A percentile compares a stretch with the other conserved stretches of the same genome.
These are phyloP conservation scores for Penicillium steckii DNA, from an alignment of 495 filamentous ascomycete species.

Conservation along the genomic window DNA sequence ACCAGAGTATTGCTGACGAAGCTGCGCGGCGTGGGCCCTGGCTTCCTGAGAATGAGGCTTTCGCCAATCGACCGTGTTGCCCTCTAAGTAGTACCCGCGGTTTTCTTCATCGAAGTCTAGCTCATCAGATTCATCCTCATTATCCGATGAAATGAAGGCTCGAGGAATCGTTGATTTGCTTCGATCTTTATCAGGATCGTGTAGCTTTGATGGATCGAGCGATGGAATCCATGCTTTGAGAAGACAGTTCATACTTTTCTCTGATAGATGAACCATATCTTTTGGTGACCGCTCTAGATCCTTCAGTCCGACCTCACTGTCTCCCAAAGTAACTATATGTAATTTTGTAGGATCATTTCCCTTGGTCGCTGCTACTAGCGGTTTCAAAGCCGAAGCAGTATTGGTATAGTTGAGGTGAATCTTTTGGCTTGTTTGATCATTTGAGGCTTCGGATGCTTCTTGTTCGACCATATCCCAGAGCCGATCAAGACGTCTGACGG, in stretches of 20 bases:
- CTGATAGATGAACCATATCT: slow-evolving; percentile 38
- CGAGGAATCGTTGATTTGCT: slow-evolving; percentile 3
- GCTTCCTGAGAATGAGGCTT: slow-evolving; percentile 36
- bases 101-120: slow-evolving; percentile 25
- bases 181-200: slow-evolving; percentile 1
- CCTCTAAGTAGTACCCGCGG: slow-evolving; percentile 40
- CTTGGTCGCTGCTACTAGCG: slow-evolving; percentile 11
- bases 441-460: slow-evolving; percentile 31
- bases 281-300: slow-evolving; percentile 38
- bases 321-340: slow-evolving; percentile 25
- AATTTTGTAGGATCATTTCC: slow-evolving; percentile 28
- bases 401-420: slow-evolving; percentile 22
- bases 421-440: slow-evolving; percentile 26
- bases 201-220: slow-evolving; percentile 5
- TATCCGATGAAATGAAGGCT: slow-evolving; percentile 21
- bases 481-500: slow-evolving; percentile 37
- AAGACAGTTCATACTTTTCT: slow-evolving; percentile 36
- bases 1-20: slow-evolving; percentile 28
- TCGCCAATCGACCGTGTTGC: slow-evolving; percentile 30
- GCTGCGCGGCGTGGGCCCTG: slow-evolving; percentile 21
- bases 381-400: slow-evolving; percentile 12
- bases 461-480: slow-evolving; percentile 40
- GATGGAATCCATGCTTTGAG: slow-evolving; percentile 34
- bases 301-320: slow-evolving; percentile 35
- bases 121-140: slow-evolving; percentile 28